Evolutionary conservation across 768 basidiomycete genomes (phyloP).

Genomic region (Chalciporus pseudorubinellus): DNA sequence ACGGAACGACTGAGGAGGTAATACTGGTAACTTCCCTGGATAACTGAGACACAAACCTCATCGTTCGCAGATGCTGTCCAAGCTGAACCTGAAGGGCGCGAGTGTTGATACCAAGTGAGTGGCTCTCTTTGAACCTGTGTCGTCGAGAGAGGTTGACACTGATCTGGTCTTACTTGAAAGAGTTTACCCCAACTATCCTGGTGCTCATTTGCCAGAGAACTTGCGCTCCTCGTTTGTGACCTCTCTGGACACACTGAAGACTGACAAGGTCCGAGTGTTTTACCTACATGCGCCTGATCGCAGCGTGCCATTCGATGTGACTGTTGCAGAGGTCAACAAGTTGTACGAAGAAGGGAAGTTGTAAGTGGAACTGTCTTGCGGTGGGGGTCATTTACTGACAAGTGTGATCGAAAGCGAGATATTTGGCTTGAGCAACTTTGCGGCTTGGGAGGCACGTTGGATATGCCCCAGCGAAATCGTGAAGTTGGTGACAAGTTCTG

Average conservation of each 20-base stretch:
- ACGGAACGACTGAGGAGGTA: background rate
- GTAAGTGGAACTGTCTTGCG: slow-evolving; percentile 32
- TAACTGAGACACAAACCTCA: background rate
- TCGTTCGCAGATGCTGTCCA: background rate
- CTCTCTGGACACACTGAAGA: background rate
- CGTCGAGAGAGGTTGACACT: background rate
- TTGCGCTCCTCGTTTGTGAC: background rate
- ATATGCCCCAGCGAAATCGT: background rate
- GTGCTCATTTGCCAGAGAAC: background rate
- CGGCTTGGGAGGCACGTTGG: no score
- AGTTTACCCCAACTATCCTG: background rate
- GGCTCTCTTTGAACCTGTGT: background rate
- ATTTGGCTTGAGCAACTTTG: background rate
- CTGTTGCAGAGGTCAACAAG: slow-evolving; percentile 31
- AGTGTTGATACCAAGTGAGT: background rate
- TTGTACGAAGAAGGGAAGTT: slow-evolving; percentile 36
- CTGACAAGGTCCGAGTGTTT: background rate
- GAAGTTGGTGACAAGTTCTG: background rate
- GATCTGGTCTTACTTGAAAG: background rate
- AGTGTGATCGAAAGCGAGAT: background rate
- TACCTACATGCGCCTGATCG: slow-evolving; percentile 38
- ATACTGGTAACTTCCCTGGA: background rate
- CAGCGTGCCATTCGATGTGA: slow-evolving; percentile 36
- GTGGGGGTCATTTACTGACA: background rate
- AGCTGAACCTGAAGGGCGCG: background rate